phyloP scores from a whole-genome alignment of 1,284 basidiomycete genomes.

The Rhizopogon parksii region DNA sequence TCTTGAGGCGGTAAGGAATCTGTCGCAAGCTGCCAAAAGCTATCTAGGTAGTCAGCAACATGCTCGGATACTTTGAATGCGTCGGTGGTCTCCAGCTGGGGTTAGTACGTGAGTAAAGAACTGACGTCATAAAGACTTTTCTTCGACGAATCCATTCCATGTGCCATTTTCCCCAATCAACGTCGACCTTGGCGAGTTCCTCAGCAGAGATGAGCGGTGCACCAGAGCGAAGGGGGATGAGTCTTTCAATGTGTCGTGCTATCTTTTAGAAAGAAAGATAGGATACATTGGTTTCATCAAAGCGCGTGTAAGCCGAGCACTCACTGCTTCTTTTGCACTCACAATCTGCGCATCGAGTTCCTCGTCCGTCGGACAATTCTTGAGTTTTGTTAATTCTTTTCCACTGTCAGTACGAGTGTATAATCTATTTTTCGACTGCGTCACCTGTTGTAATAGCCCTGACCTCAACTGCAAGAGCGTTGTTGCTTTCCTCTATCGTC shows the following conservation, averaged over 20 bases:
- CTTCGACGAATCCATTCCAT: constrained; percentile 64
- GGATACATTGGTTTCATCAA: constrained; percentile 3
- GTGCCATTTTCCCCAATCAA: constrained; percentile 66
- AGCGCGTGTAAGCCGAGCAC: constrained; percentile 1
- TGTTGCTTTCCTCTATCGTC: constrained; percentile 54
- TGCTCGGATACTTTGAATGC: not conserved
- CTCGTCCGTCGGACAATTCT: constrained; percentile 57
- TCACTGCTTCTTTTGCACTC: constrained; percentile 39
- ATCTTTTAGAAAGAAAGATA: constrained; percentile 35
- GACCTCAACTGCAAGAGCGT: constrained; percentile 41
- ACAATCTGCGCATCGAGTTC: constrained; percentile 51
- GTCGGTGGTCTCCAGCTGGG: not conserved
- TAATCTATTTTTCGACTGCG: not conserved
- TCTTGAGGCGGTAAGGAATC: constrained; percentile 62
- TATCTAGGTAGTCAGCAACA: constrained; percentile 21
- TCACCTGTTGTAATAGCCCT: constrained; percentile 24
- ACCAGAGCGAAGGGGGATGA: constrained; percentile 62
- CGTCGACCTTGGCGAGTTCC: constrained; percentile 54
- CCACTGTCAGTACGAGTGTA: not conserved
- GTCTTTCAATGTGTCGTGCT: constrained; percentile 37
- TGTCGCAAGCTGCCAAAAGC: constrained; percentile 67
- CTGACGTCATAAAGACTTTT: constrained; percentile 62
- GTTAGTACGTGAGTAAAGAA: constrained; percentile 8
- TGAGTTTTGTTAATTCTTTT: constrained; percentile 60
- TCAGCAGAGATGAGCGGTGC: constrained; percentile 58